These are phyloP conservation scores for Paralagenidium karlingii DNA, from an alignment of 352 stramenopile species.

Conservation along the genomic window DNA sequence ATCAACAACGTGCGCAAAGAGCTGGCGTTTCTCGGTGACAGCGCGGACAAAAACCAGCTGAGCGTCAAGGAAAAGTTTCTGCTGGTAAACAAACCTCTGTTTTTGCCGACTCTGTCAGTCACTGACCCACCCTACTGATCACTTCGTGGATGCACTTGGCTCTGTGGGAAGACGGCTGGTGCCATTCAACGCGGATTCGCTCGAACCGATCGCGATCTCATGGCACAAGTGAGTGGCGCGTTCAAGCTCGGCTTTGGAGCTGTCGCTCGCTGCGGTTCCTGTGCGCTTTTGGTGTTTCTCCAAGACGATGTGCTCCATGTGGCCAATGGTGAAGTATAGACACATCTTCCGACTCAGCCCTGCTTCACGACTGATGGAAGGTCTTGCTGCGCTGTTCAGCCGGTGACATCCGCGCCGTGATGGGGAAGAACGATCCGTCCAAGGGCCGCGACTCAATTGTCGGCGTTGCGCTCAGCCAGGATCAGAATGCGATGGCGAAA, in stretches of 20 bases:
- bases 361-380: neutral
- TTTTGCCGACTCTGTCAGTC: neutral
- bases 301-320: conserved; percentile 69
- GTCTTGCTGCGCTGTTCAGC: conserved; percentile 7
- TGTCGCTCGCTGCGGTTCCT: conserved; percentile 80
- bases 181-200: conserved; percentile 78
- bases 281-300: conserved; percentile 72
- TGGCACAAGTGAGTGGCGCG: conserved; percentile 60
- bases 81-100: conserved; percentile 1
- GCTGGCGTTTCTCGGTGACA: conserved; percentile 9
- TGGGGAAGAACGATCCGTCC: conserved; percentile 29
- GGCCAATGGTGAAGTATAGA: conserved; percentile 37
- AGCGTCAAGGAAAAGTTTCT: no score
- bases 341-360: neutral
- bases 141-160: neutral
- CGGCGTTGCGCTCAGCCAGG: conserved; percentile 72
- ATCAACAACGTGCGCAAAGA: conserved; percentile 73
- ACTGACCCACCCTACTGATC: neutral
- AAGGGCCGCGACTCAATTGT: conserved; percentile 17
- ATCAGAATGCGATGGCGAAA: conserved; percentile 88
- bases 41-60: no score
- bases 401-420: conserved; percentile 71
- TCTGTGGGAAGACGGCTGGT: conserved; percentile 35
- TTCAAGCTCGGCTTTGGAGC: conserved; percentile 88
- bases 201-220: conserved; percentile 75